Evolutionary conservation across 768 basidiomycete genomes (phyloP), one percentile per base, ranked within the genome.

Genomic region (Pisolithus tinctorius): DNA sequence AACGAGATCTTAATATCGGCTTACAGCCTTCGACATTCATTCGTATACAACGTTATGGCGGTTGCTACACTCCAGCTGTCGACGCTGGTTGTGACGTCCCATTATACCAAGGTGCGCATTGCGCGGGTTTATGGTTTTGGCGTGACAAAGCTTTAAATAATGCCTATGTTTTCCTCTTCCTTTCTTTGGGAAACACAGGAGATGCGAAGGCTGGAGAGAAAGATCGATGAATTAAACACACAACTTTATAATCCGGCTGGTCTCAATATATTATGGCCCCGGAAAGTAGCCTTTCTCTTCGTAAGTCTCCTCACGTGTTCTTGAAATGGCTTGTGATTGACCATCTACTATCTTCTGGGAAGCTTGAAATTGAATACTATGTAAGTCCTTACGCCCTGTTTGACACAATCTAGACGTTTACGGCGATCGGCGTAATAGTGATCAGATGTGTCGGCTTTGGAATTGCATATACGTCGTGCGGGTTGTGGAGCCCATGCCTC

Each of bases 361-460:
- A 97, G 94, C 77, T 97, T 60, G 94, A 97, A 73, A 89, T 97
- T 52, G 94, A 97, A 62, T 93, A 93, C 71, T 93, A 93, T 69
- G 87, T 89, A 49, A 71, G 87, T 79, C 40, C 55, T n/a, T 38
- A 10, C 29, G 13, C 16, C 23, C 26, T 16, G 55, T 61, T 37
- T 43, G 41, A 27, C 16, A 27, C 26, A 26, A 10, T 6, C 26
- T 45, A 27, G 14, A 4, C 16, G 25, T 29, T 30, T 45, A 27
- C 14, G 14, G 42, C 14, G 13, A 29, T 14, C 29, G 43, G 43
- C 29, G 43, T 10, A 34, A 34, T 13, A 45, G 43, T 45, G 43
- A 45, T n/a, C 27, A 45, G 41, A 25, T 6, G 41, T 20, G 10
- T 4, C 23, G 41, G 10, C 5, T 42, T 26, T 34, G 34, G 34